Evolutionary conservation across 2,329 filamentous ascomycete genomes (phyloP).

Genomic region (Colletotrichum higginsianum): DNA sequence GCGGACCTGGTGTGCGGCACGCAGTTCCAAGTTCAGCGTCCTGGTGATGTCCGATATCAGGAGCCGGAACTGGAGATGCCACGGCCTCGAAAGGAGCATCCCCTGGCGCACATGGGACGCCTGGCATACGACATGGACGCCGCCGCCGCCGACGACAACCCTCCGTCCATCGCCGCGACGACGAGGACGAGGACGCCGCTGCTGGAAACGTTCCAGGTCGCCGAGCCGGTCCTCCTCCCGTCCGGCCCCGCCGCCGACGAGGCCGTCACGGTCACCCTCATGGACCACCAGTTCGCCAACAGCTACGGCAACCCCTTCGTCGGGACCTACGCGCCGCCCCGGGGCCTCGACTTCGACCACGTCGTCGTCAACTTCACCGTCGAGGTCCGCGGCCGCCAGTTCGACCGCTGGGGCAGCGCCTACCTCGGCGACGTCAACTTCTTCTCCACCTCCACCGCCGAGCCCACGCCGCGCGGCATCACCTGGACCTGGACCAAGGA

Average conservation of each 20-base stretch:
- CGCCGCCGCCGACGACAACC: background rate
- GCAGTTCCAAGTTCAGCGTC: constrained; percentile 19
- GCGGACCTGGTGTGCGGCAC: background rate
- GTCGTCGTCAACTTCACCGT: constrained; percentile 86
- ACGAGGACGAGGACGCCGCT: constrained; percentile 9
- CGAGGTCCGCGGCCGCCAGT: constrained; percentile 79
- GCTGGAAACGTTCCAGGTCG: constrained; percentile 79
- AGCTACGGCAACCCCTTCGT: constrained; percentile 82
- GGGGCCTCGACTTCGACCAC: constrained; percentile 76
- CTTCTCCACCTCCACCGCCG: constrained; percentile 86
- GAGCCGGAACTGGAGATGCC: background rate
- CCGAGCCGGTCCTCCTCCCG: constrained; percentile 74
- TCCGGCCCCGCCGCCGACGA: constrained; percentile 46
- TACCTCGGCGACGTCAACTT: constrained; percentile 84
- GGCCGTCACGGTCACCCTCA: constrained; percentile 67
- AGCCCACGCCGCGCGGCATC: constrained; percentile 78
- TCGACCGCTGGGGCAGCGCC: constrained; percentile 82
- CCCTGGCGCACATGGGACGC: constrained; percentile 14
- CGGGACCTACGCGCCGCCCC: constrained; percentile 76
- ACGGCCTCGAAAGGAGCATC: constrained; percentile 6
- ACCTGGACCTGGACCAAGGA: constrained; percentile 85
- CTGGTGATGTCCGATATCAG: background rate
- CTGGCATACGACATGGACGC: constrained; percentile 27
- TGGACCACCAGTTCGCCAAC: constrained; percentile 78
- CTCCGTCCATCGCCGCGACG: background rate